Base-by-base conservation (phyloP, 495 filamentous ascomycete species). In the Penicillium pancosmium region DNA sequence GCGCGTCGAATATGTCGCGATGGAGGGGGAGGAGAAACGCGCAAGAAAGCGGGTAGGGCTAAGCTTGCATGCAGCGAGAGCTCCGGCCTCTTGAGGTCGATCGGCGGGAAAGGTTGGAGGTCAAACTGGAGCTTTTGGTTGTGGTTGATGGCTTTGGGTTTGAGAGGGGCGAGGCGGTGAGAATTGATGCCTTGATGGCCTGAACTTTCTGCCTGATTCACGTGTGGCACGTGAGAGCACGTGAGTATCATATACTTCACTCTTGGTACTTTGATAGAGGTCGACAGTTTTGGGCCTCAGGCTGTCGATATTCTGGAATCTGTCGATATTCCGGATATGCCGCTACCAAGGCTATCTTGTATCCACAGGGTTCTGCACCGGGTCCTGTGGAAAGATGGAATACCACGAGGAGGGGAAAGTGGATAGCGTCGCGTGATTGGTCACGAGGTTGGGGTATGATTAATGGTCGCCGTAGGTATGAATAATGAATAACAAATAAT, bases 121-220 rank as follows among this genome's bases (percentile, higher is more conserved):
- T 55, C 49, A 53, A 43, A 52, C 54, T 59, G 61, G 48, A 62
- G 57, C 61, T 61, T 67, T 48, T 48, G 46, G 21, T 21, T 10
- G 41, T 19, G 2, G 41, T 52, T 52, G 56, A 54, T 56, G 55
- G 56, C 35, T 64, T 48, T 60, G 58, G 62, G 60, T 65, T 65
- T 58, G 62, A 65, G 67, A 70, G 66, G 68, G 68, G 68, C 54
- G 65, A 68, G 68, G 68, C 68, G 68, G 68, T 70, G 66, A 70
- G 47, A 6, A 12, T 43, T 23, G 31, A 23, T 43, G 62, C 59
- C 65, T 65, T 65, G 48, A 56, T 6, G 19, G 10, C 27, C 49
- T 51, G 25, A 35, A 4, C 21, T 48, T 48, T 9, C 10, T 27
- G 41, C 41, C 41, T 44, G 41, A 44, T 16, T 44, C 23, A 27